These are phyloP conservation scores for Ceratocystis diversiconidia DNA, from an alignment of 2,329 filamentous ascomycete genomes.

Conservation along the genomic window DNA sequence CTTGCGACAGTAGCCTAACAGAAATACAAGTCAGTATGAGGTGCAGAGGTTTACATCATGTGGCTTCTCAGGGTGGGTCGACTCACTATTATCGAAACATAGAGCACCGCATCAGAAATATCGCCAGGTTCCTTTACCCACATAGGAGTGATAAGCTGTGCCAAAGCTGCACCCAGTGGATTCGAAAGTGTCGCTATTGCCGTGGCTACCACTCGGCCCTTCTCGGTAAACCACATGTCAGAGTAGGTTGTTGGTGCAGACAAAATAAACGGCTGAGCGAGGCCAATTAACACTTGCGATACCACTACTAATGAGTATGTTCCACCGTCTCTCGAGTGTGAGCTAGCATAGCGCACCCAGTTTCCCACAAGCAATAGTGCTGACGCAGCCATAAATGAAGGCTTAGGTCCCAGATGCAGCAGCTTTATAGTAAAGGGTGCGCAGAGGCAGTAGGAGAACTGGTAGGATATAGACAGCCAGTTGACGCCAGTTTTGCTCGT, in stretches of 20 bases:
- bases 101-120: slow-evolving; percentile 71
- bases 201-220: slow-evolving; percentile 71
- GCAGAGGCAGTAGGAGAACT: slow-evolving; percentile 66
- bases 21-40: background rate
- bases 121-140: slow-evolving; percentile 50
- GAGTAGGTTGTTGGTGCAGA: slow-evolving; percentile 81
- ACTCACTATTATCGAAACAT: slow-evolving; percentile 66
- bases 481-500: slow-evolving; percentile 69
- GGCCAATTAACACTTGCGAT: slow-evolving; percentile 77
- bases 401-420: slow-evolving; percentile 66
- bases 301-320: slow-evolving; percentile 69
- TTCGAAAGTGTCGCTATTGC: slow-evolving; percentile 76
- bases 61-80: background rate
- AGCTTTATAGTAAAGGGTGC: slow-evolving; percentile 62
- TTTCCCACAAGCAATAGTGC: slow-evolving; percentile 67
- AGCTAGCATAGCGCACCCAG: slow-evolving; percentile 78
- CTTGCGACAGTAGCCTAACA: slow-evolving; percentile 45
- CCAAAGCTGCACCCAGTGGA: slow-evolving; percentile 76
- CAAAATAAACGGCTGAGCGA: slow-evolving; percentile 85
- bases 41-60: background rate
- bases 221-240: slow-evolving; percentile 75
- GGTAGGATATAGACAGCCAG: slow-evolving; percentile 79
- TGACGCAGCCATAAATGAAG: slow-evolving; percentile 59
- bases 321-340: slow-evolving; percentile 37
- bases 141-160: slow-evolving; percentile 71